These are phyloP conservation scores for Porogramme epimiltina DNA, from an alignment of 1,284 basidiomycete genomes.

Conservation along the genomic window DNA sequence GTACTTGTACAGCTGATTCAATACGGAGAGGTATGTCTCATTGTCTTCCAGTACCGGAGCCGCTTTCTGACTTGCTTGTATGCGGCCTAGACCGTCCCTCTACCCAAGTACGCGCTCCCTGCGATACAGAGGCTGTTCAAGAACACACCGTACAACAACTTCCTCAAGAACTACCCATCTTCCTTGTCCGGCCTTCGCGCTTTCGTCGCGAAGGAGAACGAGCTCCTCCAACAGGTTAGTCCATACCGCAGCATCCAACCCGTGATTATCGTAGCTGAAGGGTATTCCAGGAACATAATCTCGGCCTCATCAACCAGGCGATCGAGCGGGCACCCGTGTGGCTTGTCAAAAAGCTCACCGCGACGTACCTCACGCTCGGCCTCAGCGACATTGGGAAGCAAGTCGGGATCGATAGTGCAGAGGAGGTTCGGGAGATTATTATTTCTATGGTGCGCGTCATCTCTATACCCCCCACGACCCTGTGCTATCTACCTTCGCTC, in stretches of 20 bases:
- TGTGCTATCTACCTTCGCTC: neutral
- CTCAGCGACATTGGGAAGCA: slow-evolving; percentile 67
- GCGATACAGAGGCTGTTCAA: slow-evolving; percentile 61
- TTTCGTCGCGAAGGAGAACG: slow-evolving; percentile 54
- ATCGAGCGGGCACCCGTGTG: slow-evolving; percentile 70
- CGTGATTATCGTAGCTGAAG: neutral
- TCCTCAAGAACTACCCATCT: slow-evolving; percentile 65
- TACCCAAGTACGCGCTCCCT: slow-evolving; percentile 71
- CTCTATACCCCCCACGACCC: neutral
- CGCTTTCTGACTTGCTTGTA: neutral
- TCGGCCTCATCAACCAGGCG: slow-evolving; percentile 68
- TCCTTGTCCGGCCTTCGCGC: slow-evolving; percentile 44
- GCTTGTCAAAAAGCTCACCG: slow-evolving; percentile 74
- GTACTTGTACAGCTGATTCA: slow-evolving; percentile 74
- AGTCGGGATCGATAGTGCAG: slow-evolving; percentile 56
- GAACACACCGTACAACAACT: slow-evolving; percentile 57
- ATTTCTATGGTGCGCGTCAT: slow-evolving; percentile 66
- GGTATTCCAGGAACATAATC: slow-evolving; percentile 61
- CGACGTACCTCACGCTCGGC: slow-evolving; percentile 76
- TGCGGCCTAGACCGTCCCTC: slow-evolving; percentile 45
- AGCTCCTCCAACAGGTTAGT: slow-evolving; percentile 50
- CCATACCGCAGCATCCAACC: neutral
- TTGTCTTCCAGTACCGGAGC: neutral
- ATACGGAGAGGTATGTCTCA: slow-evolving; percentile 58
- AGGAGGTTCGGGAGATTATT: slow-evolving; percentile 59